A percentile compares a stretch with the other conserved stretches of the same genome.
These are phyloP conservation scores for Nannochloris sp. DNA, from an alignment of 139 green algal species.

Conservation along the genomic window DNA sequence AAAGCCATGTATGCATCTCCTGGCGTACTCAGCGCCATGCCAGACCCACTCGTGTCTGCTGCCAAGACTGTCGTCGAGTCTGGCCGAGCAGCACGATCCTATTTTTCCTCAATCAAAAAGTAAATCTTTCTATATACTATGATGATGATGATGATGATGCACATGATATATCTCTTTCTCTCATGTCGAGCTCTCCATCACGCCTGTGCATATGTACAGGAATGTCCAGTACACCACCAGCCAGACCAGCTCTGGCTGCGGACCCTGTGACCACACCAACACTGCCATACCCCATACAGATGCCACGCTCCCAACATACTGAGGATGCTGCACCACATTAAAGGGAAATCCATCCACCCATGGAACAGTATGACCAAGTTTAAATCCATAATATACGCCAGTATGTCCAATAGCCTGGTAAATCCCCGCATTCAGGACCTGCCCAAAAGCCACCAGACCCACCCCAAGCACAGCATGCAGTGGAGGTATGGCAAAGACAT, in stretches of 20 bases:
- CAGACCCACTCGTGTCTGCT: slow-evolving; percentile 24
- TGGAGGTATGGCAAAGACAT: slow-evolving; percentile 22
- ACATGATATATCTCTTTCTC: not conserved
- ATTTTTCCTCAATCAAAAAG: not conserved
- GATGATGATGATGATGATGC: not conserved
- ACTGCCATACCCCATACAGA: slow-evolving; percentile 39
- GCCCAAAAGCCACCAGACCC: slow-evolving; percentile 20
- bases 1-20: slow-evolving; percentile 37
- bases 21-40: slow-evolving; percentile 17
- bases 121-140: not conserved
- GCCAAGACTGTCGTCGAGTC: slow-evolving; percentile 25
- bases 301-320: slow-evolving; percentile 66
- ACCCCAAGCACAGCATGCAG: slow-evolving; percentile 18
- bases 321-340: slow-evolving; percentile 58
- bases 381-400: slow-evolving; percentile 80
- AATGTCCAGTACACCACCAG: slow-evolving; percentile 46
- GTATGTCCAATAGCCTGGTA: slow-evolving; percentile 56
- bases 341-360: slow-evolving; percentile 77
- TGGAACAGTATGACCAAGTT: slow-evolving; percentile 54
- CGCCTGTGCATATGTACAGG: slow-evolving; percentile 48
- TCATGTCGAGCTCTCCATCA: slow-evolving; percentile 32
- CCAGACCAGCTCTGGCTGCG: slow-evolving; percentile 8
- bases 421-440: slow-evolving; percentile 65
- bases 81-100: slow-evolving; percentile 25
- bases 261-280: slow-evolving; percentile 28